These are phyloP conservation scores for Candida buenavistaensis DNA, from an alignment of 1,139 yeast genomes.

Conservation along the genomic window DNA sequence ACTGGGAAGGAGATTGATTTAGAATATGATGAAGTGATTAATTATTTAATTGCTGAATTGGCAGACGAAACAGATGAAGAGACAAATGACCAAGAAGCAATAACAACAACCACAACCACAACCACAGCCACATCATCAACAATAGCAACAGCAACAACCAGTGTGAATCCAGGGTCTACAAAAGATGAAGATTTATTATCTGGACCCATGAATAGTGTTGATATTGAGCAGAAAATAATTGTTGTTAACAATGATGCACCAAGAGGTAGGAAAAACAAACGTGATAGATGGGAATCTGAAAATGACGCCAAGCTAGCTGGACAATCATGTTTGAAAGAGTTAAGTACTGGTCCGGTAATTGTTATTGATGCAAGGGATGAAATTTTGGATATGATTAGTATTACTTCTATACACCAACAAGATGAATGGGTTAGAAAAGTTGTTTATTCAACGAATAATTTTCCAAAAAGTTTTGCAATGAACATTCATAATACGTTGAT, in stretches of 20 bases:
- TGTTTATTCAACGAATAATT: conserved; percentile 56
- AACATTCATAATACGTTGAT: conserved; percentile 69
- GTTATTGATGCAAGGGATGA: conserved; percentile 82
- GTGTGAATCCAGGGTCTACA: too few species aligned
- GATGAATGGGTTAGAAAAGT: conserved; percentile 92
- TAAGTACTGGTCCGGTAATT: conserved; percentile 68
- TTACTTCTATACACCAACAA: conserved; percentile 70
- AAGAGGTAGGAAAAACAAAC: conserved; percentile 69
- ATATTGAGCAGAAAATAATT: conserved; percentile 57
- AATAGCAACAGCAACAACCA: neutral
- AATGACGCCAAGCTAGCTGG: conserved; percentile 69
- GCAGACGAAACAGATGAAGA: conserved; percentile 20
- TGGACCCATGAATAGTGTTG: conserved; percentile 36
- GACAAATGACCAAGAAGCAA: conserved; percentile 12
- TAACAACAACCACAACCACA: conserved; percentile 18
- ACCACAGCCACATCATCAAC: neutral
- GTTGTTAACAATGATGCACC: conserved; percentile 73
- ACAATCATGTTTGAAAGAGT: conserved; percentile 49
- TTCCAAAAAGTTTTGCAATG: conserved; percentile 74
- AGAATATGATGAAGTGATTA: conserved; percentile 62
- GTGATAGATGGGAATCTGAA: conserved; percentile 79
- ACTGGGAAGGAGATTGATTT: conserved; percentile 68
- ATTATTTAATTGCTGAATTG: conserved; percentile 47
- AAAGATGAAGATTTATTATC: conserved; percentile 14
- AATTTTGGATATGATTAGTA: conserved; percentile 75